Evolutionary conservation across 2,329 filamentous ascomycete species (phyloP).

Genomic region (Boeremia lycopersici): DNA sequence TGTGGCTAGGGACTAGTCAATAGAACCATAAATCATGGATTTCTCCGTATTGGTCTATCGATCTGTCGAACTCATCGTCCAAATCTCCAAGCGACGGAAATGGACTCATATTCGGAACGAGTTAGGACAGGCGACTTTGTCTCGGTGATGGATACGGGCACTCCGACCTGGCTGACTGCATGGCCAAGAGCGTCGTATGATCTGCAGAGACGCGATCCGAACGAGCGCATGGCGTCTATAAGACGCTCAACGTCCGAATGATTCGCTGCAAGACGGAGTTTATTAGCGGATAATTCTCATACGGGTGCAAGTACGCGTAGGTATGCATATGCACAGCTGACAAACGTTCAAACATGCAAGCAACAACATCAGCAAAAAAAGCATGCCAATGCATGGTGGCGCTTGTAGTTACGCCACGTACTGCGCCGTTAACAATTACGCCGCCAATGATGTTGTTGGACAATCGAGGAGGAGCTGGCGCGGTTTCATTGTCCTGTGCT

Average conservation of each 20-base stretch:
- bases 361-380: neutral
- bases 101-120: neutral
- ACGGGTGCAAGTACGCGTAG: no score
- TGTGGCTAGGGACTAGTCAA: neutral
- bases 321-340: no score
- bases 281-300: no score
- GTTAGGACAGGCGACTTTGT: neutral
- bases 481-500: constrained; percentile 1
- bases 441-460: constrained; percentile 1
- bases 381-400: neutral
- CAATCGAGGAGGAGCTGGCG: constrained; percentile 1
- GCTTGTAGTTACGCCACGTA: neutral
- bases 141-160: neutral
- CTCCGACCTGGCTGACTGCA: neutral
- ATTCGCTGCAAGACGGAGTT: no score
- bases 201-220: constrained; percentile 6
- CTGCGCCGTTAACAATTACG: neutral
- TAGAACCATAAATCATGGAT: neutral
- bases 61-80: no score
- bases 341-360: no score
- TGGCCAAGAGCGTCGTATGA: constrained; percentile 1
- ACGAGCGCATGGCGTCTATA: neutral
- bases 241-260: neutral
- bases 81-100: no score
- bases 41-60: no score